A percentile compares a stretch with the other conserved stretches of the same genome.
phyloP scores from a whole-genome alignment of 176 grass and related monocot species.

The Bromus sterilis region DNA sequence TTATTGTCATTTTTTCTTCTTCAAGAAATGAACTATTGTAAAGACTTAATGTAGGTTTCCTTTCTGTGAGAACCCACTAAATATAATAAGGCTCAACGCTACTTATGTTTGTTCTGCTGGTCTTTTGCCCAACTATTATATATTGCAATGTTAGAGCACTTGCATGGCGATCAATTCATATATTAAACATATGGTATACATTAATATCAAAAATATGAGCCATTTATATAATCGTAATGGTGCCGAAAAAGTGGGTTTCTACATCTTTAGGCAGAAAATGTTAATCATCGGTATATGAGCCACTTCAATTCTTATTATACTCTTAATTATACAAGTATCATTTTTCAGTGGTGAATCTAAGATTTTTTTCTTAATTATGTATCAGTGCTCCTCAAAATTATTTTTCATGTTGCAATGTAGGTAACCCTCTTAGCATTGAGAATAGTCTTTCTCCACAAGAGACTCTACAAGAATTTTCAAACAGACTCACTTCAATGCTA shows the following conservation, averaged over 20 bases:
- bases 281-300: background rate
- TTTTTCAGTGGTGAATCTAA: background rate
- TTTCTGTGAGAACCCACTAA: background rate
- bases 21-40: background rate
- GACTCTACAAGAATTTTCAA: constrained; percentile 52
- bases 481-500: constrained; percentile 65
- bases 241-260: background rate
- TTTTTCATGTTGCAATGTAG: constrained; percentile 18
- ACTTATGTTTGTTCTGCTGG: background rate
- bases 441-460: constrained; percentile 42
- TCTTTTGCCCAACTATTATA: background rate
- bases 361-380: background rate
- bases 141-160: background rate
- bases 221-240: background rate
- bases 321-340: no score
- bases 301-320: background rate
- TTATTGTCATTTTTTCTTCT: background rate
- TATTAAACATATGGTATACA: background rate
- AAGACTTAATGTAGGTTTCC: background rate
- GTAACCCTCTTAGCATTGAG: constrained; percentile 55
- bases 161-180: background rate
- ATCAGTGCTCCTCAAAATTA: background rate
- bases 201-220: background rate
- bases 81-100: background rate
- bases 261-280: background rate